A percentile compares a stretch with the other conserved stretches of the same genome.
phyloP scores from a whole-genome alignment of 495 filamentous ascomycete genomes.

The Collariella sp. region DNA sequence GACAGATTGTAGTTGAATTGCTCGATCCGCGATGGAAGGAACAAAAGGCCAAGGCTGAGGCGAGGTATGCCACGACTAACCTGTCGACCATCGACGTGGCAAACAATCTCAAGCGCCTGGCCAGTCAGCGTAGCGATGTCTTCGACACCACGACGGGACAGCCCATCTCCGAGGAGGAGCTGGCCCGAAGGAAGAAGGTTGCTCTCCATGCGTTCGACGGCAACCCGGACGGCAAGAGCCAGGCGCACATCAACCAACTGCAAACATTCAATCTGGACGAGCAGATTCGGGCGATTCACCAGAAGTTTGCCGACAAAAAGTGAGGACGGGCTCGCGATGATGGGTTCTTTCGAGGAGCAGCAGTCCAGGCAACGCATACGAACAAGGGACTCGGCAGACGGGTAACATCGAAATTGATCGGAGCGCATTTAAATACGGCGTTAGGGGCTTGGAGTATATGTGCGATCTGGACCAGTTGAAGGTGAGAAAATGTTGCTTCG shows the following conservation, averaged over 20 bases:
- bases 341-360: background rate
- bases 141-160: slow-evolving; percentile 70
- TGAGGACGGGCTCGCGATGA: slow-evolving; percentile 10
- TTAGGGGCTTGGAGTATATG: background rate
- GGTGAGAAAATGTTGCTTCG: slow-evolving; percentile 11
- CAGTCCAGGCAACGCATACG: too few species aligned
- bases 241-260: slow-evolving; percentile 43
- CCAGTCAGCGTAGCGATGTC: slow-evolving; percentile 85
- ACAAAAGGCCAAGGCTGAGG: slow-evolving; percentile 79
- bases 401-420: too few species aligned
- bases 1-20: slow-evolving; percentile 48
- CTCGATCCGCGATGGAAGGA: slow-evolving; percentile 96
- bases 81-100: slow-evolving; percentile 80
- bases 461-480: background rate
- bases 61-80: slow-evolving; percentile 78
- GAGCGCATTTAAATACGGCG: background rate
- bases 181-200: slow-evolving; percentile 63
- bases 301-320: slow-evolving; percentile 50
- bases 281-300: slow-evolving; percentile 59
- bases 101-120: slow-evolving; percentile 91
- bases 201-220: slow-evolving; percentile 58
- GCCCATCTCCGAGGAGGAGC: slow-evolving; percentile 63
- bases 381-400: too few species aligned
- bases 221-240: slow-evolving; percentile 49
- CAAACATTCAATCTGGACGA: slow-evolving; percentile 55